These are phyloP conservation scores for Fonsecaea multimorphosa DNA, from an alignment of 2,329 filamentous ascomycete genomes.

Conservation along the genomic window DNA sequence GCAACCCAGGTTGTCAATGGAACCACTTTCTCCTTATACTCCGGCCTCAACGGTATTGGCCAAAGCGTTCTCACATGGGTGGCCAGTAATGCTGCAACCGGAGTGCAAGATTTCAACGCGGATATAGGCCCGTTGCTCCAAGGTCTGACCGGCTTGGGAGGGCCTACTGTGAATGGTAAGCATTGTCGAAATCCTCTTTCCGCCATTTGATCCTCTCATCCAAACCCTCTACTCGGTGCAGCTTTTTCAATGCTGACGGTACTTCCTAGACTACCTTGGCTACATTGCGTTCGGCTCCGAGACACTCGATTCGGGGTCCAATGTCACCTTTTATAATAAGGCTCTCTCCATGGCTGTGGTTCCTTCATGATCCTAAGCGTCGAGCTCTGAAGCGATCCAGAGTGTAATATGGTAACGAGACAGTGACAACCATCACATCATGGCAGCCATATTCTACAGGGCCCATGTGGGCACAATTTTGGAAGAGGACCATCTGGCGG, in stretches of 20 bases:
- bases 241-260: not conserved
- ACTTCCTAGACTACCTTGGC: conserved; percentile 54
- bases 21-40: conserved; percentile 54
- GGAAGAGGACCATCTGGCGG: not conserved
- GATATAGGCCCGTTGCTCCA: conserved; percentile 57
- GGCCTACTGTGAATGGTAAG: conserved; percentile 45
- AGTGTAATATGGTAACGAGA: not conserved
- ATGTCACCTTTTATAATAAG: conserved; percentile 58
- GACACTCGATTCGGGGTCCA: conserved; percentile 51
- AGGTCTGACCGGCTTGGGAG: conserved; percentile 44
- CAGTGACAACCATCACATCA: not conserved
- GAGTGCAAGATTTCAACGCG: conserved; percentile 53
- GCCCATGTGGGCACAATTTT: not conserved
- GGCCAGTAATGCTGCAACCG: conserved; percentile 38
- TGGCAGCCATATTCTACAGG: not conserved
- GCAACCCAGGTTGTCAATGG: conserved; percentile 50
- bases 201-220: too few species aligned
- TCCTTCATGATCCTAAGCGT: not conserved
- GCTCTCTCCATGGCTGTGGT: conserved; percentile 42
- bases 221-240: not conserved
- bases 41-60: conserved; percentile 48
- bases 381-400: not conserved
- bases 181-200: not conserved
- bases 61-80: conserved; percentile 62
- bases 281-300: conserved; percentile 61